Evolutionary conservation across 371 early-diverging fungal species (phyloP).

Genomic region (Syncephalastrum racemosum): DNA sequence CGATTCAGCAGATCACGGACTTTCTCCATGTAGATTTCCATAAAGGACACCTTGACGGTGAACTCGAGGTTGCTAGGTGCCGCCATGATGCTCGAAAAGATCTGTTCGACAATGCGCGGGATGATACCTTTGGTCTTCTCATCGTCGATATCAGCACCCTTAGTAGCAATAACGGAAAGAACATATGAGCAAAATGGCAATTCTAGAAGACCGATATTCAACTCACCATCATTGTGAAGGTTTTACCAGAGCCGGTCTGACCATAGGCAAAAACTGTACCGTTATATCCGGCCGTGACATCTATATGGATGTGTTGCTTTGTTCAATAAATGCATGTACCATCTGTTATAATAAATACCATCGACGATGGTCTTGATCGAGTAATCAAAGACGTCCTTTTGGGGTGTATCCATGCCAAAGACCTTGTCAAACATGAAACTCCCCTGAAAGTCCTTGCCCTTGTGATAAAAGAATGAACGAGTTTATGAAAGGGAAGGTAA

Average conservation of each 20-base stretch:
- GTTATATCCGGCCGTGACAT: constrained; percentile 86
- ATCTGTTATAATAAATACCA: constrained; percentile 50
- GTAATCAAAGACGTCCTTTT: constrained; percentile 86
- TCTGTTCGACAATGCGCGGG: constrained; percentile 89
- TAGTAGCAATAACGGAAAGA: constrained; percentile 80
- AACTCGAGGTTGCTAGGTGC: constrained; percentile 89
- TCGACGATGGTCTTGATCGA: constrained; percentile 89
- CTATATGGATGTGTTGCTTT: constrained; percentile 17
- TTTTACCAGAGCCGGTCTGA: constrained; percentile 98
- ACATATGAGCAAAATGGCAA: constrained; percentile 9
- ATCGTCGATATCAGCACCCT: constrained; percentile 92
- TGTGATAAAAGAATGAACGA: neutral
- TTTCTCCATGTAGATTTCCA: constrained; percentile 99
- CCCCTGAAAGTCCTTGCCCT: constrained; percentile 85
- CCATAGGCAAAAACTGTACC: constrained; percentile 99
- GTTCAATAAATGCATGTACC: neutral
- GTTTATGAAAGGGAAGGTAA: neutral
- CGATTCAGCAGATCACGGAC: constrained; percentile 96
- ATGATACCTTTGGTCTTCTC: constrained; percentile 91
- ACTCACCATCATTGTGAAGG: constrained; percentile 97
- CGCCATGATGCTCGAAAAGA: constrained; percentile 84
- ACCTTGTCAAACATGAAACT: constrained; percentile 88
- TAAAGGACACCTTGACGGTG: constrained; percentile 93
- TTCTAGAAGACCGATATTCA: neutral
- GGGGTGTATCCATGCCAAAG: constrained; percentile 81